A percentile compares a stretch with the other conserved stretches of the same genome.
These are phyloP conservation scores for Diaporthe sp. DNA, from an alignment of 2,329 filamentous ascomycete species.

Conservation along the genomic window DNA sequence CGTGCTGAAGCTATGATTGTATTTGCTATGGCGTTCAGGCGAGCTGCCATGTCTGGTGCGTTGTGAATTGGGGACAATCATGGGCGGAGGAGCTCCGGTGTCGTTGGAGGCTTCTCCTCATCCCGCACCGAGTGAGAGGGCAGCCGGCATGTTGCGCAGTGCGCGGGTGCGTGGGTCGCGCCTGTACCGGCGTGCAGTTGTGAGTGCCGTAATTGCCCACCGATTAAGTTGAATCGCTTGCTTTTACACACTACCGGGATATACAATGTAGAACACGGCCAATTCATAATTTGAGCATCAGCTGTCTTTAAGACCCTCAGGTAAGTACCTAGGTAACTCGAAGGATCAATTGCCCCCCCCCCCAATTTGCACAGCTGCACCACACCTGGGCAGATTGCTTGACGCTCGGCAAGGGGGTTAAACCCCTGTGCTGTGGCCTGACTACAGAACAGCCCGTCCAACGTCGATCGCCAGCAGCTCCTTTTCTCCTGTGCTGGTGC, in stretches of 20 bases:
- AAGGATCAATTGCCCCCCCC: not conserved
- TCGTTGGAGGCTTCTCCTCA: constrained; percentile 22
- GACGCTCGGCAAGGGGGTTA: not conserved
- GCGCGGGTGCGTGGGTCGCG: constrained; percentile 10
- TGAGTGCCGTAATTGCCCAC: not conserved
- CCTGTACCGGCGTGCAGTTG: constrained; percentile 1
- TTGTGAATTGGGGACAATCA: not conserved
- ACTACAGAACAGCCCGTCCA: not conserved
- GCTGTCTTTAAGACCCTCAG: not conserved
- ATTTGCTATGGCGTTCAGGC: constrained; percentile 34
- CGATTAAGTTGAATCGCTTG: not conserved
- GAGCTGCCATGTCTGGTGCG: constrained; percentile 31
- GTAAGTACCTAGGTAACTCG: not conserved
- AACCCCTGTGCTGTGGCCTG: constrained; percentile 21
- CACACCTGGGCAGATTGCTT: not conserved
- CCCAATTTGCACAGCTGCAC: not conserved
- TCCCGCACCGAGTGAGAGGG: not conserved
- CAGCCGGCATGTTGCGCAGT: not conserved
- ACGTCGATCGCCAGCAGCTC: not conserved
- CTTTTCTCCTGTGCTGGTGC: not conserved
- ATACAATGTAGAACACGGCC: too few relatives aligned
- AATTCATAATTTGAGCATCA: not conserved
- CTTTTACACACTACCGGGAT: not conserved
- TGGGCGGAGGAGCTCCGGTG: constrained; percentile 3
- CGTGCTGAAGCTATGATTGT: constrained; percentile 27